Percentiles rank a stretch among this genome's conserved stretches.
phyloP scores from a whole-genome alignment of 2,329 filamentous ascomycete genomes.

The Calycina marina region DNA sequence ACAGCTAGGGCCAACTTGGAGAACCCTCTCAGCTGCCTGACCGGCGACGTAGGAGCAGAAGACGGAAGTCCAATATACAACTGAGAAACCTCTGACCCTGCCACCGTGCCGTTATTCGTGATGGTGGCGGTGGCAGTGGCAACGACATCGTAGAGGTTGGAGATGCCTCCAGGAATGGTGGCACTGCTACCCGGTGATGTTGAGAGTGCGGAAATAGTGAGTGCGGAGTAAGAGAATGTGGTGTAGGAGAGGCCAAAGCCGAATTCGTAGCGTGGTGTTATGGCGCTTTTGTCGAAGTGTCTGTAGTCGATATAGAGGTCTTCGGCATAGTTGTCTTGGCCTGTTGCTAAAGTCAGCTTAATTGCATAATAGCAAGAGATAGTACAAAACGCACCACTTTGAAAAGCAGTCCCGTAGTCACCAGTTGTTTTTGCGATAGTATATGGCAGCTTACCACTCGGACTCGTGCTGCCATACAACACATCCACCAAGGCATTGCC shows the following conservation, averaged over 20 bases:
- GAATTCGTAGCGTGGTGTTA: conserved; percentile 25
- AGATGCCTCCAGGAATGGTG: conserved; percentile 30
- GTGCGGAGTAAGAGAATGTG: conserved; percentile 27
- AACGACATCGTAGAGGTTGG: conserved; percentile 47
- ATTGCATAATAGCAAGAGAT: neutral
- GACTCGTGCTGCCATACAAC: conserved; percentile 44
- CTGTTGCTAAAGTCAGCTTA: conserved; percentile 2
- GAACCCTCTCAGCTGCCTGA: conserved; percentile 49
- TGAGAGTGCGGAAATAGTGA: conserved; percentile 8
- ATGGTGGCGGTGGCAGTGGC: conserved; percentile 44
- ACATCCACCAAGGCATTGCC: conserved; percentile 46
- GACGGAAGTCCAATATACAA: conserved; percentile 26
- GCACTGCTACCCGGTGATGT: conserved; percentile 3
- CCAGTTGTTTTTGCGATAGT: conserved; percentile 39
- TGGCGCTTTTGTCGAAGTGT: conserved; percentile 30
- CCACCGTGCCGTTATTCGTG: conserved; percentile 43
- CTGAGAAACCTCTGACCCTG: conserved; percentile 38
- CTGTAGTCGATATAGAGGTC: conserved; percentile 38
- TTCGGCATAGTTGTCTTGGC: conserved; percentile 27
- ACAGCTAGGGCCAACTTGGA: conserved; percentile 37
- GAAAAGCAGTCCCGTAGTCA: conserved; percentile 31
- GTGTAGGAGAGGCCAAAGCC: conserved; percentile 41
- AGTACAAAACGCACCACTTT: neutral
- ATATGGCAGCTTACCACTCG: conserved; percentile 31
- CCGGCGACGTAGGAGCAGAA: conserved; percentile 27